Evolutionary conservation across 75 land plant species (phyloP), one percentile per base, ranked within the genome.

Genomic region (Selaginella tamariscina): DNA sequence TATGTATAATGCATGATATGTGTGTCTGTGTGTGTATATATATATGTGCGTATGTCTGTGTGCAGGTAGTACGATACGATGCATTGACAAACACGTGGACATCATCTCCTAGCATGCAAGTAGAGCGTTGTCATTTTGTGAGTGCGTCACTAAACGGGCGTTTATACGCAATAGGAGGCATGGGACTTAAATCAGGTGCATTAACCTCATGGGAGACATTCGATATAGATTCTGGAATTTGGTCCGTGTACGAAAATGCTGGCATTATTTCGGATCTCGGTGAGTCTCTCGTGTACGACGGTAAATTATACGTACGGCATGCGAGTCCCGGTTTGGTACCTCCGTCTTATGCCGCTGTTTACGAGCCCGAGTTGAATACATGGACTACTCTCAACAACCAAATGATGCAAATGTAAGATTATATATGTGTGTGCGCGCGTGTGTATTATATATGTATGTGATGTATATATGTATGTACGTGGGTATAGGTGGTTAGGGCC

Each of bases 401-500:
- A n/a, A 81, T 88, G 86, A 79, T 64, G 0, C 74, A 27, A 44
- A 77, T n/a, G n/a, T n/a, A n/a, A n/a, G n/a, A n/a, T n/a, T n/a
- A n/a, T n/a, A n/a, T n/a, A n/a, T n/a, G n/a, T n/a, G n/a, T n/a
- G n/a, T n/a, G n/a, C n/a, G n/a, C n/a, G n/a, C n/a, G n/a, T n/a
- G n/a, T n/a, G n/a, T n/a, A n/a, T n/a, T n/a, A n/a, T n/a, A n/a
- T n/a, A n/a, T n/a, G n/a, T n/a, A n/a, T n/a, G n/a, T n/a, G n/a
- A n/a, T n/a, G n/a, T n/a, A n/a, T n/a, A n/a, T n/a, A n/a, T n/a
- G n/a, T n/a, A n/a, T n/a, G n/a, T n/a, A n/a, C n/a, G n/a, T n/a
- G n/a, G n/a, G n/a, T n/a, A n/a, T n/a, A n/a, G 75, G 32, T 81
- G 82, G 88, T 75, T 31, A 67, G 94, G 94, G n/a, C 94, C 94